A percentile compares a stretch with the other conserved stretches of the same genome.
Evolutionary conservation across 2,329 filamentous ascomycete genomes (phyloP).

Genomic region (Zymoseptoria pseudotritici): DNA sequence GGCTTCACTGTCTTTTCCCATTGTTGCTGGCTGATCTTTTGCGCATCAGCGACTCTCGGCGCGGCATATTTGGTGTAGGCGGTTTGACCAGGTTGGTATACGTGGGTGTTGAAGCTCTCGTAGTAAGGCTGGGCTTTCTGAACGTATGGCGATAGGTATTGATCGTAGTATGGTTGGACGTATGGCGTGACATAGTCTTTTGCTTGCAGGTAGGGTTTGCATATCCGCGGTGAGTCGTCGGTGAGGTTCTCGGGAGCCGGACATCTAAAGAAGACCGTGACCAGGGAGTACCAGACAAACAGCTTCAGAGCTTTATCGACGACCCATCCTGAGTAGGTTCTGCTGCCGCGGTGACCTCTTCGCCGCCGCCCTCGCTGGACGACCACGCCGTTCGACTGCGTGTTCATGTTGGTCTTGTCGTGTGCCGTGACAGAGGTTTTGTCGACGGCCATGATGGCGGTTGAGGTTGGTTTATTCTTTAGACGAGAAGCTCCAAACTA

Average conservation of each 20-base stretch:
- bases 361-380: constrained; percentile 4
- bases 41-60: constrained; percentile 61
- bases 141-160: constrained; percentile 78
- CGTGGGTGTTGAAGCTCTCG: constrained; percentile 46
- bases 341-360: constrained; percentile 4
- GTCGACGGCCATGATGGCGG: constrained; percentile 5
- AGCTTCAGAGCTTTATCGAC: constrained; percentile 43
- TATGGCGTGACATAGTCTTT: constrained; percentile 64
- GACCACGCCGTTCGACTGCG: constrained; percentile 11
- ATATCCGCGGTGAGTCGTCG: constrained; percentile 66
- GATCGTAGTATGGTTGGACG: constrained; percentile 74
- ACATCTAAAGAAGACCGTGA: constrained; percentile 76
- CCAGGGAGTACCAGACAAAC: constrained; percentile 75
- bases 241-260: constrained; percentile 63
- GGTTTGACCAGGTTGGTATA: constrained; percentile 61
- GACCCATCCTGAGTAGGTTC: constrained; percentile 19
- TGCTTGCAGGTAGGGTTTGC: constrained; percentile 68
- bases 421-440: background rate
- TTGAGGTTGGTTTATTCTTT: background rate
- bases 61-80: constrained; percentile 64
- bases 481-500: background rate
- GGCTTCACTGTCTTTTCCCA: constrained; percentile 77
- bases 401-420: constrained; percentile 14
- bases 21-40: constrained; percentile 58
- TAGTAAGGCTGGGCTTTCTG: constrained; percentile 68